These are phyloP conservation scores for Juglanconis juglandina DNA, from an alignment of 2,329 filamentous ascomycete genomes.

Conservation along the genomic window DNA sequence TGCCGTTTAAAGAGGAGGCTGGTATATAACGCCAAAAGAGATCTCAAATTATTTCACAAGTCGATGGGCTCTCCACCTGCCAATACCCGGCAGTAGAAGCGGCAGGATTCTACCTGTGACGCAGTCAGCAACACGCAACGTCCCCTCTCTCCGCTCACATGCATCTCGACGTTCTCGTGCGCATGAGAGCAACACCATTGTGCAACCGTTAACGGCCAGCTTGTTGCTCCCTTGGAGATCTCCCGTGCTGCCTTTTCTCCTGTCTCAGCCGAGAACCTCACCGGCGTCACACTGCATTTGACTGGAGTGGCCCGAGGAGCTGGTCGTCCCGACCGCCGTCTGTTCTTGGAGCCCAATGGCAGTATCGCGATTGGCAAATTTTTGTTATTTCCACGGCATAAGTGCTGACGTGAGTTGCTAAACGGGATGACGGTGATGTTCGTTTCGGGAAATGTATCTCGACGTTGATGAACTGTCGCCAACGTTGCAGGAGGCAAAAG, in stretches of 20 bases:
- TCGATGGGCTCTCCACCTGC: too few relatives aligned
- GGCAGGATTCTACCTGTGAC: background rate
- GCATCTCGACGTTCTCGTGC: background rate
- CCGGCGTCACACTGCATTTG: background rate
- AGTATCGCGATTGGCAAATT: background rate
- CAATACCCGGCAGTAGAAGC: background rate
- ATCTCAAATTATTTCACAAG: background rate
- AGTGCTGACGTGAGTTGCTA: background rate
- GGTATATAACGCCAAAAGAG: background rate
- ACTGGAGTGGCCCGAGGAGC: background rate
- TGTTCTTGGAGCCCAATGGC: background rate
- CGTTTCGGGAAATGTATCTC: too few relatives aligned
- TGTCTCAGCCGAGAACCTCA: background rate
- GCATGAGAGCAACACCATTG: background rate
- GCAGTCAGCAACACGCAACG: background rate
- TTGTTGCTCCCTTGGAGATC: background rate
- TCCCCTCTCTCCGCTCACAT: background rate
- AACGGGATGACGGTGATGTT: background rate
- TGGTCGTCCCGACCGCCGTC: background rate
- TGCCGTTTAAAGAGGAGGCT: background rate
- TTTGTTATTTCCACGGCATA: background rate
- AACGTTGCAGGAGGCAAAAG: too few relatives aligned
- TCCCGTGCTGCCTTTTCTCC: background rate
- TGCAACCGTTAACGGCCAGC: background rate
- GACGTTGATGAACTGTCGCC: too few relatives aligned